These are phyloP conservation scores for Podila epigama DNA, from an alignment of 192 early-diverging fungal species.

Conservation along the genomic window DNA sequence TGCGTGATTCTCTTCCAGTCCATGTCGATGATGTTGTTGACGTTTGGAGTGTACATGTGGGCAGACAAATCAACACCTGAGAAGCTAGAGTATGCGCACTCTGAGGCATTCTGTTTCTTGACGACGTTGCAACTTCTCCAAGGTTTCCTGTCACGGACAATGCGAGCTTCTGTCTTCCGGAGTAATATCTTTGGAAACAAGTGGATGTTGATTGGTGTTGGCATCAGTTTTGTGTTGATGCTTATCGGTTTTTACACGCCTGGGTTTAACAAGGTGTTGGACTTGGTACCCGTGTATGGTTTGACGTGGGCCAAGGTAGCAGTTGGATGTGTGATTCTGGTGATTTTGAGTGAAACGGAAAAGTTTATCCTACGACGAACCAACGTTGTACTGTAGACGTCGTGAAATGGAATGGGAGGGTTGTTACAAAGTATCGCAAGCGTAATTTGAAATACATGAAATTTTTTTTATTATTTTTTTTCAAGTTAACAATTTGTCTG, in stretches of 20 bases:
- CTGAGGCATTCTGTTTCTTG: conserved; percentile 79
- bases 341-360: conserved; percentile 64
- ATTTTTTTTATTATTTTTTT: too few species aligned
- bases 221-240: conserved; percentile 73
- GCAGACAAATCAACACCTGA: conserved; percentile 44
- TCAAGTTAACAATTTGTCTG: too few species aligned
- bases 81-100: conserved; percentile 50
- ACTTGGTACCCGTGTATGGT: conserved; percentile 56
- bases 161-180: conserved; percentile 75
- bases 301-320: conserved; percentile 71
- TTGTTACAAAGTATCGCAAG: too few species aligned
- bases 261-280: conserved; percentile 50
- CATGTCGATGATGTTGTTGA: conserved; percentile 67
- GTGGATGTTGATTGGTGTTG: conserved; percentile 82
- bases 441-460: too few species aligned
- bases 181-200: conserved; percentile 78
- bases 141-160: conserved; percentile 81
- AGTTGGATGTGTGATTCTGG: conserved; percentile 61
- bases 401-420: too few species aligned
- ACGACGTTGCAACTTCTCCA: conserved; percentile 91
- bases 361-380: conserved; percentile 54
- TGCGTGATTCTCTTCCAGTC: conserved; percentile 78
- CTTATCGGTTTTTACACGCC: conserved; percentile 85
- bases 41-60: conserved; percentile 68
- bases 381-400: neutral